These are phyloP conservation scores for Sporothrix variecibatus DNA, from an alignment of 2,329 filamentous ascomycete genomes.

Conservation along the genomic window DNA sequence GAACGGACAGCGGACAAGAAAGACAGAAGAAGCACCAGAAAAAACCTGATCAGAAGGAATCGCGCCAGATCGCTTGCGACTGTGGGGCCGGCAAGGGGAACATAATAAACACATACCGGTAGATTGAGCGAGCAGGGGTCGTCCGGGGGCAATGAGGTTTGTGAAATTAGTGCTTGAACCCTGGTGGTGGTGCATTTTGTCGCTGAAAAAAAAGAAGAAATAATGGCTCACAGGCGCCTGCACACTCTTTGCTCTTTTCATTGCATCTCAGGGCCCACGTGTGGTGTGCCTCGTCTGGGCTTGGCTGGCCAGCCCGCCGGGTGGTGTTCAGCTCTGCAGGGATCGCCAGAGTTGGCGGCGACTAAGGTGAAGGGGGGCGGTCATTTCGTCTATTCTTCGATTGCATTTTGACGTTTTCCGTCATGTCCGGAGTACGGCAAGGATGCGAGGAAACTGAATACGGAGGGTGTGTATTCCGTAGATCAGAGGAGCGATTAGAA, in stretches of 20 bases:
- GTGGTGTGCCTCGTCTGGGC: not conserved
- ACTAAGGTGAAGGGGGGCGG: not conserved
- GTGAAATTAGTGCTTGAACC: not conserved
- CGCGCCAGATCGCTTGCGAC: slow-evolving; percentile 19
- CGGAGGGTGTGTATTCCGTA: not conserved
- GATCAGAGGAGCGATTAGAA: not conserved
- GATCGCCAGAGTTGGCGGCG: slow-evolving; percentile 10
- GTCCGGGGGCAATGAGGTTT: not conserved
- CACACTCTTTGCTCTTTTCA: not conserved
- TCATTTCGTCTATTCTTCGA: slow-evolving; percentile 8
- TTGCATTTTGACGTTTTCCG: not conserved
- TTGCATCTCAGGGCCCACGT: slow-evolving; percentile 20
- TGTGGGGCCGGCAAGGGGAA: slow-evolving; percentile 16
- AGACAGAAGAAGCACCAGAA: not conserved
- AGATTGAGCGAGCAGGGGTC: slow-evolving; percentile 13
- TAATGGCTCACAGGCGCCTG: not conserved
- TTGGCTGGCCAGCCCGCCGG: not conserved
- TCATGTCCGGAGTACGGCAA: not conserved
- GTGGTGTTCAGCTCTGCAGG: slow-evolving; percentile 23
- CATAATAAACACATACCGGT: slow-evolving; percentile 5
- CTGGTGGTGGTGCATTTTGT: not conserved
- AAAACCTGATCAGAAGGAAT: slow-evolving; percentile 19
- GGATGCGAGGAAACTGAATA: not conserved
- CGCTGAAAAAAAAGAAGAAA: not conserved
- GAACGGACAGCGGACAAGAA: not conserved